These are phyloP conservation scores for Podospora tetraspora DNA, from an alignment of 495 filamentous ascomycete species.

Conservation along the genomic window DNA sequence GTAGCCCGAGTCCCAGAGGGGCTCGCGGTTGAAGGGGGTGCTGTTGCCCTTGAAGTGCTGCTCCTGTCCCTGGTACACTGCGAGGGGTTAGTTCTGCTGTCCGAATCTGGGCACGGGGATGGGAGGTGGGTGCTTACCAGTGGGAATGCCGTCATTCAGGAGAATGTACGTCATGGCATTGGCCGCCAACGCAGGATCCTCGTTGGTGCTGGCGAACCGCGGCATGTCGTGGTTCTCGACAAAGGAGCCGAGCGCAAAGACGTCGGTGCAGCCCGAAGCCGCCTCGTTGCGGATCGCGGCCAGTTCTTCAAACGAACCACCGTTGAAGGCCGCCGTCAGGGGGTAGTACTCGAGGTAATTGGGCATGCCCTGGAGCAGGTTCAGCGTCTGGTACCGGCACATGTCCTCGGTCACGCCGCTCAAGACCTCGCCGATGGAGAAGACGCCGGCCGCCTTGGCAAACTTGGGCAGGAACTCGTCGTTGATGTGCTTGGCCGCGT, in stretches of 20 bases:
- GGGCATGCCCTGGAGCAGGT: slow-evolving; percentile 63
- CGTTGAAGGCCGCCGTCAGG: slow-evolving; percentile 37
- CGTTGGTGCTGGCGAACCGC: slow-evolving; percentile 55
- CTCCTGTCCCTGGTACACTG: slow-evolving; percentile 58
- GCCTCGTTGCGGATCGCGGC: slow-evolving; percentile 17
- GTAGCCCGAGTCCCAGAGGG: slow-evolving; percentile 65
- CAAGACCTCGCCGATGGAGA: slow-evolving; percentile 61
- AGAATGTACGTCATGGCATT: slow-evolving; percentile 69
- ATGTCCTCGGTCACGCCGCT: slow-evolving; percentile 23
- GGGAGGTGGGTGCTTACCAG: slow-evolving; percentile 17
- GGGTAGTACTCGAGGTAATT: slow-evolving; percentile 64
- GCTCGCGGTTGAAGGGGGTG: slow-evolving; percentile 66
- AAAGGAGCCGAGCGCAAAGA: slow-evolving; percentile 53
- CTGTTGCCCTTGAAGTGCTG: slow-evolving; percentile 58
- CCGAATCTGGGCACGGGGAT: not conserved
- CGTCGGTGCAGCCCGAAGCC: slow-evolving; percentile 26
- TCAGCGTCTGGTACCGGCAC: slow-evolving; percentile 28
- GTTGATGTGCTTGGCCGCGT: slow-evolving; percentile 68
- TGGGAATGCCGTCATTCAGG: slow-evolving; percentile 53
- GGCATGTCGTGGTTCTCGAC: slow-evolving; percentile 75
- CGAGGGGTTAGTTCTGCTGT: not conserved
- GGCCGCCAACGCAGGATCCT: slow-evolving; percentile 56
- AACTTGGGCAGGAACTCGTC: slow-evolving; percentile 64
- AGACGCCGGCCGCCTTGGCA: slow-evolving; percentile 61
- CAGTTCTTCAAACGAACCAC: slow-evolving; percentile 19